Evolutionary conservation across 148 eudicot genomes (phyloP).

Genomic region (Agrostemma githago): DNA sequence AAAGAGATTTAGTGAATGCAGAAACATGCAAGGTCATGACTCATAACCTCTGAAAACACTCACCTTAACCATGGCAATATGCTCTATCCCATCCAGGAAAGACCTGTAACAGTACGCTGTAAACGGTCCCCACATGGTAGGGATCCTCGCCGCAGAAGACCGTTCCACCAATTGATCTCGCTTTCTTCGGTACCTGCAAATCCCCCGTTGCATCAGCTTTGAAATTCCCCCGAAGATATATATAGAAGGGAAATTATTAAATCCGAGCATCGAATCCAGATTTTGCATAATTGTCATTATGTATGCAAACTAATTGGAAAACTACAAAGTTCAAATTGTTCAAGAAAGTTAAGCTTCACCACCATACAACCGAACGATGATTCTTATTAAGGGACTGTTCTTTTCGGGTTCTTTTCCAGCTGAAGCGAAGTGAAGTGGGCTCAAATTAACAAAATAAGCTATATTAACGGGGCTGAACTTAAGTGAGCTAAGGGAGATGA

Average conservation of each 20-base stretch:
- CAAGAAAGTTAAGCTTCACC: too few species aligned
- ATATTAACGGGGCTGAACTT: too few species aligned
- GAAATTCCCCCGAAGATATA: too few species aligned
- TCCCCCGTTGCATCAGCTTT: not conserved
- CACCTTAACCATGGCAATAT: constrained; percentile 95
- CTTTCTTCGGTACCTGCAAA: constrained; percentile 78
- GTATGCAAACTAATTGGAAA: not conserved
- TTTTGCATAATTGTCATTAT: not conserved
- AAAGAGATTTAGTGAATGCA: too few species aligned
- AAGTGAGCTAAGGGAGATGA: too few species aligned
- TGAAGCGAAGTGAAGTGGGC: not conserved
- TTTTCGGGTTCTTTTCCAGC: too few species aligned
- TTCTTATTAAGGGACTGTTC: too few species aligned
- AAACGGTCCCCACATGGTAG: constrained; percentile 90
- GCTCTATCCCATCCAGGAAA: constrained; percentile 83
- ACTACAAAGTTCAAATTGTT: too few species aligned
- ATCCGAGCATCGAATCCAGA: too few species aligned
- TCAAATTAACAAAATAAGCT: too few species aligned
- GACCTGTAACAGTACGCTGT: constrained; percentile 72
- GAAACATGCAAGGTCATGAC: not conserved
- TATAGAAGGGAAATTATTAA: too few species aligned
- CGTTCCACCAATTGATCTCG: constrained; percentile 62
- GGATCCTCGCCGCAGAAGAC: constrained; percentile 73
- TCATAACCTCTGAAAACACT: constrained; percentile 11
- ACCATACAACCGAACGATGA: too few species aligned